phyloP scores from a whole-genome alignment of 73 alveolate species.

The Breviolum minutum region DNA sequence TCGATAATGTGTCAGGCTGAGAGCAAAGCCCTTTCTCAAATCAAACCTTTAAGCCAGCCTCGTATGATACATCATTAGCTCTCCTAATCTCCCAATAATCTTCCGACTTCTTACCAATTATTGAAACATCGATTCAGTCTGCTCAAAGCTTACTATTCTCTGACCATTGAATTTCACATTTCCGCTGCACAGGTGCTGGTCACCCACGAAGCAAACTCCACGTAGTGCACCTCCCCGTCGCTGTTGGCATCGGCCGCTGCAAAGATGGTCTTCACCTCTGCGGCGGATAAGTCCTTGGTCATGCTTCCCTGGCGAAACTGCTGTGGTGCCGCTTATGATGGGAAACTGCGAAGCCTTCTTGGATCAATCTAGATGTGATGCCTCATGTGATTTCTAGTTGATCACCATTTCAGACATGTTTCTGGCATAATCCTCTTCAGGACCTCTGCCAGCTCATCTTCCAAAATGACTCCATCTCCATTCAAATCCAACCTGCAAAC shows the following conservation, averaged over 20 bases:
- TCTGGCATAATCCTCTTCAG: conserved; percentile 26
- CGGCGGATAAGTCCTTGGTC: not conserved
- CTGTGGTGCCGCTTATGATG: no score
- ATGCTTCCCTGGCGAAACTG: no score
- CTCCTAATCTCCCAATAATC: not conserved
- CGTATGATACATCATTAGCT: not conserved
- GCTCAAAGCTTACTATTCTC: not conserved
- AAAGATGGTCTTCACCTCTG: conserved; percentile 47
- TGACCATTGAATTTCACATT: no score
- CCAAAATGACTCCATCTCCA: conserved; percentile 53
- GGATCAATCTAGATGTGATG: no score
- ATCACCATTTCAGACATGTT: not conserved
- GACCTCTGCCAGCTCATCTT: conserved; percentile 44
- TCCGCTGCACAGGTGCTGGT: not conserved
- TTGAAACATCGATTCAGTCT: not conserved
- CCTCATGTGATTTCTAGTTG: no score
- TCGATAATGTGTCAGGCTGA: not conserved
- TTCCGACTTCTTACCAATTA: not conserved
- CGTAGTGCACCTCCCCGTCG: conserved; percentile 76
- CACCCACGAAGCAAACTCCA: conserved; percentile 37
- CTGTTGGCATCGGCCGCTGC: conserved; percentile 60
- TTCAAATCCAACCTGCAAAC: conserved; percentile 30
- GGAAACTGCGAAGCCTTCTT: no score
- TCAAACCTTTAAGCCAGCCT: no score
- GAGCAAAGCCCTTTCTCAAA: no score